A percentile compares a stretch with the other conserved stretches of the same genome.
phyloP scores from a whole-genome alignment of 2,329 filamentous ascomycete genomes.

The Diplodia intermedia region DNA sequence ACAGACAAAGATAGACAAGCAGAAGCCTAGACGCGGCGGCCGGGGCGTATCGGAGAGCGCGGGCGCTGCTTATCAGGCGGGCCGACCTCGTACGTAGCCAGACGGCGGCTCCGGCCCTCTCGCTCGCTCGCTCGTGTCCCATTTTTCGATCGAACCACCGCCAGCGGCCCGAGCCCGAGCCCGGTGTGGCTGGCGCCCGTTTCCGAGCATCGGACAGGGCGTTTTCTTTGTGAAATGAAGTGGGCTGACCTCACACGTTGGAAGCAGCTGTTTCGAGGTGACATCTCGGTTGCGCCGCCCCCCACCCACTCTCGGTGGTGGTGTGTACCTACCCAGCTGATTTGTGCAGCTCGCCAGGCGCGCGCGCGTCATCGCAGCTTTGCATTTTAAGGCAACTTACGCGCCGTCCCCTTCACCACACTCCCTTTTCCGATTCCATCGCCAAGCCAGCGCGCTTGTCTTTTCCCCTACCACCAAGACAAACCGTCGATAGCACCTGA shows the following conservation, averaged over 20 bases:
- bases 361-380: background rate
- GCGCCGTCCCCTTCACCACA: background rate
- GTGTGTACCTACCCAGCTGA: background rate
- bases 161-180: background rate
- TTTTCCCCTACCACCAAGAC: background rate
- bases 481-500: background rate
- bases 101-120: too few relatives aligned
- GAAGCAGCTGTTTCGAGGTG: background rate
- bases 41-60: too few relatives aligned
- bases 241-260: background rate
- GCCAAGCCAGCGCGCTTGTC: background rate
- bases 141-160: too few relatives aligned
- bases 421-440: background rate
- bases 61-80: too few relatives aligned
- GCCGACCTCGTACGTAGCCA: too few relatives aligned
- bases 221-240: background rate
- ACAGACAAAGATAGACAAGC: too few relatives aligned
- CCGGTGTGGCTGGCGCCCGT: background rate
- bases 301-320: background rate
- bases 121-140: too few relatives aligned
- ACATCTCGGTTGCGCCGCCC: background rate
- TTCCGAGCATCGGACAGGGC: background rate
- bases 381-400: background rate
- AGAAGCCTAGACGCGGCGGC: too few relatives aligned
- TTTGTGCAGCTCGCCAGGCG: background rate